These are phyloP conservation scores for Zizania palustris DNA, from an alignment of 202 grass and related monocot genomes.

Conservation along the genomic window DNA sequence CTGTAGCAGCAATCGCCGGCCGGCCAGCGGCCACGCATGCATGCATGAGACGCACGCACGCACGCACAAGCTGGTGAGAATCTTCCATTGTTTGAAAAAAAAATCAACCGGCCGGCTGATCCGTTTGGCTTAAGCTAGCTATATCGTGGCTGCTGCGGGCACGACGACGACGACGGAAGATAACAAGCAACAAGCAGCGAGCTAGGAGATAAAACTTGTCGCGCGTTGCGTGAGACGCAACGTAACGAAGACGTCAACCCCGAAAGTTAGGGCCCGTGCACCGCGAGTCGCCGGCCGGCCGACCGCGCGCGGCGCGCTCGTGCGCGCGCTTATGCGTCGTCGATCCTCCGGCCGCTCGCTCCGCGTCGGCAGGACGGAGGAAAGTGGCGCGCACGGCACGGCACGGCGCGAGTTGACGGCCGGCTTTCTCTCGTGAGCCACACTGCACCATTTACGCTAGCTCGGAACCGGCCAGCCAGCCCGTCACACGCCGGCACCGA, in stretches of 20 bases:
- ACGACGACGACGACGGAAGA: too few species aligned
- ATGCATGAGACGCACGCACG: background rate
- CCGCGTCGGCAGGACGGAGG: background rate
- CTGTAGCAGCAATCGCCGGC: background rate
- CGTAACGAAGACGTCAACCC: background rate
- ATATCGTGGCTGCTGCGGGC: too few species aligned
- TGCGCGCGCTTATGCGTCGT: background rate
- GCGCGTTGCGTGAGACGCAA: constrained; percentile 4
- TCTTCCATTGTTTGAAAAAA: too few species aligned
- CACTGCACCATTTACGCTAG: constrained; percentile 27
- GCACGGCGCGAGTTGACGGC: constrained; percentile 18
- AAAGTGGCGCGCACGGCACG: background rate
- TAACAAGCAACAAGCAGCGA: background rate
- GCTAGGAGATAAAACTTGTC: background rate
- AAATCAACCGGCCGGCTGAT: too few species aligned
- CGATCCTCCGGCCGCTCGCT: background rate
- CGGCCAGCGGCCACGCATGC: background rate
- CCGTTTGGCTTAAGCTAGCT: too few species aligned
- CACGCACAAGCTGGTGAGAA: background rate
- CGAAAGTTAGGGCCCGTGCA: background rate
- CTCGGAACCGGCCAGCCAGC: too few species aligned
- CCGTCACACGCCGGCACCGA: background rate
- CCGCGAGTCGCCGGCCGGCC: background rate
- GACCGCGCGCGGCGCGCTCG: background rate
- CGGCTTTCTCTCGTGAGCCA: constrained; percentile 31